Percentiles rank a stretch among this genome's conserved stretches.
Conservation (phyloP, 805 yeast species). For the Metschnikowia gelsemii region DNA sequence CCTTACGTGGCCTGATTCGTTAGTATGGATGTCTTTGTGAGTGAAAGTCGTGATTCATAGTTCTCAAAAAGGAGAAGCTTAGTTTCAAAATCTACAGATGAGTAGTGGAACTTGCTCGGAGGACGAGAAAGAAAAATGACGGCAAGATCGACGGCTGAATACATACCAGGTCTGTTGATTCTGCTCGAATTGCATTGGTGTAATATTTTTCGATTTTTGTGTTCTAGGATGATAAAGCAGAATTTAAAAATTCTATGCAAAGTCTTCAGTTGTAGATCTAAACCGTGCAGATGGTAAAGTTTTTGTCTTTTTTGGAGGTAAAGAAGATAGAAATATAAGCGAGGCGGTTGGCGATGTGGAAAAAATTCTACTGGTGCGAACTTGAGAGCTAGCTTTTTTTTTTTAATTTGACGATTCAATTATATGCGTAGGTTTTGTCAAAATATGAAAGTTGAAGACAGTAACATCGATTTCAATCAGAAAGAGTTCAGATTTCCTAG, state of each 20-base stretch:
- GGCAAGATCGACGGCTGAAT: background rate
- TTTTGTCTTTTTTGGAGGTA: background rate
- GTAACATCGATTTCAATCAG: background rate
- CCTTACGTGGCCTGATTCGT: constrained; percentile 20
- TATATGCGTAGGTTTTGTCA: too few relatives aligned
- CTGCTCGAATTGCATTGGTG: constrained; percentile 14
- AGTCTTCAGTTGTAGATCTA: background rate
- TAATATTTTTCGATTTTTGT: background rate
- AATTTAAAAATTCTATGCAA: background rate
- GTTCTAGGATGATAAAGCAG: background rate
- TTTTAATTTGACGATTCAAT: too few relatives aligned
- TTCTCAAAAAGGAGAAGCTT: too few relatives aligned
- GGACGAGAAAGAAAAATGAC: background rate
- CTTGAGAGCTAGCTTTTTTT: background rate
- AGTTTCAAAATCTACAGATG: background rate
- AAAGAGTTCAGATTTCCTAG: too few relatives aligned
- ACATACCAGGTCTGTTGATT: constrained; percentile 20
- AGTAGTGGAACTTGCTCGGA: background rate
- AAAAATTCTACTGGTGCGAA: constrained; percentile 13
- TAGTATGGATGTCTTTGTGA: too few relatives aligned
- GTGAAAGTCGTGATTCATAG: too few relatives aligned
- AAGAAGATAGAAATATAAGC: constrained; percentile 2
- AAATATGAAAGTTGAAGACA: too few relatives aligned
- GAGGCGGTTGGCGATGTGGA: constrained; percentile 10
- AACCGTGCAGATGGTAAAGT: too few relatives aligned